Evolutionary conservation across 148 eudicot species (phyloP).

Genomic region (Polygonum aviculare): DNA sequence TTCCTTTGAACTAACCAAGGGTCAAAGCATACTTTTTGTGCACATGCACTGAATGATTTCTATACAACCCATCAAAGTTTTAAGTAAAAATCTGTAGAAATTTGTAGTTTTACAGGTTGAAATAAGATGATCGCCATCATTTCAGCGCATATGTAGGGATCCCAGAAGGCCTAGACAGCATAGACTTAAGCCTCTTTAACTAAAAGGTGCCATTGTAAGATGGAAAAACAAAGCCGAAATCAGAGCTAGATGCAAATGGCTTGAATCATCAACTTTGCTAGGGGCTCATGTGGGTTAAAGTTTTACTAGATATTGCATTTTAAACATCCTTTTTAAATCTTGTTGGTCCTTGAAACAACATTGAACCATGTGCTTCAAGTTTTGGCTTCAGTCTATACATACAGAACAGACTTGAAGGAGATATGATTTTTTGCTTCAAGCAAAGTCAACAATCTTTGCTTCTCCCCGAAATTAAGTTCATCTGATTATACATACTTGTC

Average conservation of each 20-base stretch:
- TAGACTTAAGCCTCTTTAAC: neutral
- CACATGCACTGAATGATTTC: neutral
- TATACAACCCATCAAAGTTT: neutral
- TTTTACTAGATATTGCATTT: neutral
- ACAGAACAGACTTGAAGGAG: neutral
- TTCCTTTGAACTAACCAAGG: neutral
- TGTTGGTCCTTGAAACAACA: neutral
- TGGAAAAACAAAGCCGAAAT: neutral
- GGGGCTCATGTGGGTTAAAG: neutral
- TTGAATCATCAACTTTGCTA: neutral
- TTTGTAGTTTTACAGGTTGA: neutral
- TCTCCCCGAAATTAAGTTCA: neutral
- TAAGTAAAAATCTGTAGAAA: neutral
- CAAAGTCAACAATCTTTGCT: conserved; percentile 7
- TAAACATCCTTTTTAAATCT: neutral
- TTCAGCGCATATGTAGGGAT: neutral
- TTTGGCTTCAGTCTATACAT: neutral
- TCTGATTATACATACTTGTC: too few relatives aligned
- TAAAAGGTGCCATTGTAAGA: neutral
- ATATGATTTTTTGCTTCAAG: neutral
- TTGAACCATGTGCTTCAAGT: neutral
- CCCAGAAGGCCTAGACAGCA: neutral
- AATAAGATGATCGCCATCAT: neutral
- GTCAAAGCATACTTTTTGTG: neutral
- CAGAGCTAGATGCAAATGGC: neutral